Evolutionary conservation across 2,329 filamentous ascomycete species (phyloP).

Genomic region (Trichoderma polysporum): DNA sequence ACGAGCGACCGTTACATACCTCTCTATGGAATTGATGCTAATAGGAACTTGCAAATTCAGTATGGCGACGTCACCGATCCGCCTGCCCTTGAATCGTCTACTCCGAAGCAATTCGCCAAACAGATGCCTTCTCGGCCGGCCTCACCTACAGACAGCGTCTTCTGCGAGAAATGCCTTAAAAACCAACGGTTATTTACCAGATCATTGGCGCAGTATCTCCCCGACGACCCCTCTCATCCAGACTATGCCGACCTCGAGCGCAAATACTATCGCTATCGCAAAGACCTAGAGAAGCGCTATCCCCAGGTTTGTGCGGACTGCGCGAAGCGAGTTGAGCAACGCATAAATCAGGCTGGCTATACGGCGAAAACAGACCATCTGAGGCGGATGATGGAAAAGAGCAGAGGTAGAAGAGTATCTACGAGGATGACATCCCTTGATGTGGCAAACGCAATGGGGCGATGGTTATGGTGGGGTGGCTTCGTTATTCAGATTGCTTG

Average conservation of each 20-base stretch:
- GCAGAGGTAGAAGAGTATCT: slow-evolving; percentile 39
- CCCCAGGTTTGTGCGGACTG: slow-evolving; percentile 85
- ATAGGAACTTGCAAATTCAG: slow-evolving; percentile 42
- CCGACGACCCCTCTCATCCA: slow-evolving; percentile 62
- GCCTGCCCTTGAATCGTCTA: slow-evolving; percentile 50
- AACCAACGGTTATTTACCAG: slow-evolving; percentile 83
- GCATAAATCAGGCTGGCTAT: slow-evolving; percentile 71
- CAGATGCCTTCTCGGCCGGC: slow-evolving; percentile 43
- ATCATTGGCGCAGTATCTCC: slow-evolving; percentile 76
- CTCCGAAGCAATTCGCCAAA: slow-evolving; percentile 37
- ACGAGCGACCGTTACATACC: no score
- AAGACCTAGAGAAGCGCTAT: slow-evolving; percentile 75
- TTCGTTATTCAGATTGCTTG: slow-evolving; percentile 49
- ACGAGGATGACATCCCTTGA: slow-evolving; percentile 42
- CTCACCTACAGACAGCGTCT: slow-evolving; percentile 42
- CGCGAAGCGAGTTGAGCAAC: slow-evolving; percentile 68
- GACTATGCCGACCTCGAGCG: slow-evolving; percentile 68
- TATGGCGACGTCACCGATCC: slow-evolving; percentile 89
- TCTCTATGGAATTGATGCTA: neutral
- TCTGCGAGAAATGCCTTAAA: slow-evolving; percentile 77
- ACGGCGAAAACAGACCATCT: slow-evolving; percentile 81
- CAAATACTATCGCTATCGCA: slow-evolving; percentile 68
- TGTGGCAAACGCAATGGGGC: slow-evolving; percentile 42
- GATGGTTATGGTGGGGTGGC: slow-evolving; percentile 50
- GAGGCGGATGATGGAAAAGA: slow-evolving; percentile 70